phyloP scores from a whole-genome alignment of 1,284 basidiomycete genomes.

The Trametes hirsuta region DNA sequence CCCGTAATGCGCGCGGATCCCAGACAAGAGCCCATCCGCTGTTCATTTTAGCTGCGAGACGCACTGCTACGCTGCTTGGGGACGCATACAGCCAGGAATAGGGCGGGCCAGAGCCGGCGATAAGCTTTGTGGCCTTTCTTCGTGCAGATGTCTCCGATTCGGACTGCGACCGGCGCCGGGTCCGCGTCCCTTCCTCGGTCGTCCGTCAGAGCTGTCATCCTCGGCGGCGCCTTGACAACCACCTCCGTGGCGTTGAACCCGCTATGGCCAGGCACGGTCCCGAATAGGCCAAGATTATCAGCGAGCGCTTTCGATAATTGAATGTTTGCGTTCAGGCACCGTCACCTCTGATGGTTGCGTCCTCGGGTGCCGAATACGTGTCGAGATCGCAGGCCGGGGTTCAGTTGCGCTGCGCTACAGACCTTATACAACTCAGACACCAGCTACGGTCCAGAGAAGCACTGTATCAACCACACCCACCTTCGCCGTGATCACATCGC shows the following conservation, averaged over 20 bases:
- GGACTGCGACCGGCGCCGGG: not conserved
- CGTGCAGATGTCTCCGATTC: conserved; percentile 1
- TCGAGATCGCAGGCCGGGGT: not conserved
- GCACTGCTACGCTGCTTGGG: not conserved
- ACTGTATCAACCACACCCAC: no score
- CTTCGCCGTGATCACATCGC: no score
- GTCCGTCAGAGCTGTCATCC: not conserved
- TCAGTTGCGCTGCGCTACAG: no score
- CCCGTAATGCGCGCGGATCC: not conserved
- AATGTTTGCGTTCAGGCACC: not conserved
- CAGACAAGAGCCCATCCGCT: not conserved
- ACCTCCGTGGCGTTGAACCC: not conserved
- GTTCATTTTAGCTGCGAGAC: not conserved
- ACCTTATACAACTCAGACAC: no score
- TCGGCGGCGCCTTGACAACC: not conserved
- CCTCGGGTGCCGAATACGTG: no score
- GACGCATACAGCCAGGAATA: not conserved
- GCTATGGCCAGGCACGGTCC: not conserved
- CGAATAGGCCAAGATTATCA: not conserved
- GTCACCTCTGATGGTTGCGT: not conserved
- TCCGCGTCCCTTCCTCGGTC: no score
- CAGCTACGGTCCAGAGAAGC: no score
- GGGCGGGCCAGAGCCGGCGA: conserved; percentile 3
- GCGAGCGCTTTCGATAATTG: not conserved
- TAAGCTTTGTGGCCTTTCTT: not conserved